Conservation (phyloP, 2,329 filamentous ascomycete species). For the Hysterium pulicare region DNA sequence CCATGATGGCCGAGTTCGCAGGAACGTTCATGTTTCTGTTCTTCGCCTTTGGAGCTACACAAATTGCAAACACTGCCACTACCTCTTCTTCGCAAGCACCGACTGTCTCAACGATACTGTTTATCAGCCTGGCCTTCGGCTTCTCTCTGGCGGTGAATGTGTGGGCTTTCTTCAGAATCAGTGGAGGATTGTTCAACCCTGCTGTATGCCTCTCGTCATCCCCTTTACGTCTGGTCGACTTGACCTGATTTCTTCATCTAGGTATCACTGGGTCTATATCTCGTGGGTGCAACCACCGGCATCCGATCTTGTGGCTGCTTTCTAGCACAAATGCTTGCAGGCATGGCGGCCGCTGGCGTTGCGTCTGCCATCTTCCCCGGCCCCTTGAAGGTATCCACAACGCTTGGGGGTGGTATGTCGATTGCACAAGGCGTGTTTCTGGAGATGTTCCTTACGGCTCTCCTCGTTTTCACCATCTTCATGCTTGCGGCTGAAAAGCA, state of each 20-base stretch:
- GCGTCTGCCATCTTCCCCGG: conserved; percentile 35
- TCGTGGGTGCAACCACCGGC: conserved; percentile 26
- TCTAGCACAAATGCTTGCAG: conserved; percentile 34
- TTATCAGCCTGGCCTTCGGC: conserved; percentile 36
- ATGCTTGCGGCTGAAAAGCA: conserved; percentile 74
- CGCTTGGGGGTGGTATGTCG: conserved; percentile 28
- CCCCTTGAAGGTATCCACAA: conserved; percentile 33
- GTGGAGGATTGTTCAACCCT: conserved; percentile 39
- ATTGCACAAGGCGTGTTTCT: conserved; percentile 36
- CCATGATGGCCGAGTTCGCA: conserved; percentile 34
- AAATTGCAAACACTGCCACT: conserved; percentile 35
- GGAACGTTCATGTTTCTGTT: conserved; percentile 42
- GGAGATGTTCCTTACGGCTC: conserved; percentile 39
- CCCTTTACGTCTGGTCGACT: conserved; percentile 26
- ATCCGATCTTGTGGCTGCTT: conserved; percentile 30
- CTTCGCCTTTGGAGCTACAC: conserved; percentile 38
- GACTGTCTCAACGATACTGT: conserved; percentile 32
- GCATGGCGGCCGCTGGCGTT: conserved; percentile 35
- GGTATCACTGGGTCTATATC: conserved; percentile 35
- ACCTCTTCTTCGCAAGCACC: conserved; percentile 29
- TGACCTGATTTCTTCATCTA: conserved; percentile 24
- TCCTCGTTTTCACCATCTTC: conserved; percentile 41
- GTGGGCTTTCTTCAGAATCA: conserved; percentile 40
- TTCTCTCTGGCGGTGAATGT: conserved; percentile 39
- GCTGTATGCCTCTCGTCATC: conserved; percentile 25